phyloP scores from a whole-genome alignment of 2,329 filamentous ascomycete species.

The Torrubiella hemipterigena region DNA sequence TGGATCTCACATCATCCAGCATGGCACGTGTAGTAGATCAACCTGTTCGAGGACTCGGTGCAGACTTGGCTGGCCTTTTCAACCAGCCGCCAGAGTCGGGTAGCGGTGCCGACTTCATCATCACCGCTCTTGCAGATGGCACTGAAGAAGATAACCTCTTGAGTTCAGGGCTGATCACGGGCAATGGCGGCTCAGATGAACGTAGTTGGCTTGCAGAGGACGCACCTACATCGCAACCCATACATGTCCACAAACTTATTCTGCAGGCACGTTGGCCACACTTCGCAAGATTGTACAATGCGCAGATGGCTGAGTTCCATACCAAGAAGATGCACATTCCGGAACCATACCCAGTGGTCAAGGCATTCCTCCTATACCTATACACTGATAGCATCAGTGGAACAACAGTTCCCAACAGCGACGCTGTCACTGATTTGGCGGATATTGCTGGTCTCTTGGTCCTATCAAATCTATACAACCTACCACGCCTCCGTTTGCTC shows the following conservation, averaged over 20 bases:
- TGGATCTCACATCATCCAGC: constrained; percentile 36
- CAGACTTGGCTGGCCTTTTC: constrained; percentile 77
- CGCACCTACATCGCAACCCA: constrained; percentile 62
- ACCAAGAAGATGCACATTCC: constrained; percentile 97
- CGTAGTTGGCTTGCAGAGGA: constrained; percentile 49
- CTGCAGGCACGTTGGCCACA: constrained; percentile 94
- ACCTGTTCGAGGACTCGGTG: constrained; percentile 59
- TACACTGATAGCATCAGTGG: constrained; percentile 85
- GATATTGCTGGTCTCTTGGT: constrained; percentile 91
- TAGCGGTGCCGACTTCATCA: constrained; percentile 79
- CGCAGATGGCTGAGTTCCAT: constrained; percentile 96
- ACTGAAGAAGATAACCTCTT: constrained; percentile 56
- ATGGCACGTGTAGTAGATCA: constrained; percentile 35
- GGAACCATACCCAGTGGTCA: constrained; percentile 87
- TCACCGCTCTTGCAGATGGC: constrained; percentile 78
- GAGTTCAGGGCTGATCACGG: constrained; percentile 35
- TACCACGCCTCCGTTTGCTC: constrained; percentile 80
- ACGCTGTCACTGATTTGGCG: constrained; percentile 64
- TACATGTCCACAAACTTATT: constrained; percentile 91
- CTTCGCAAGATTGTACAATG: constrained; percentile 80
- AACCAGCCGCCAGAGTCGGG: constrained; percentile 74
- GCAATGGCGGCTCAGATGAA: constrained; percentile 27
- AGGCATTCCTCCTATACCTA: constrained; percentile 88
- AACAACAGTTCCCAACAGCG: constrained; percentile 38
- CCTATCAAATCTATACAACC: constrained; percentile 97